These are phyloP conservation scores for Amphichorda felina DNA, from an alignment of 2,329 filamentous ascomycete species.

Conservation along the genomic window DNA sequence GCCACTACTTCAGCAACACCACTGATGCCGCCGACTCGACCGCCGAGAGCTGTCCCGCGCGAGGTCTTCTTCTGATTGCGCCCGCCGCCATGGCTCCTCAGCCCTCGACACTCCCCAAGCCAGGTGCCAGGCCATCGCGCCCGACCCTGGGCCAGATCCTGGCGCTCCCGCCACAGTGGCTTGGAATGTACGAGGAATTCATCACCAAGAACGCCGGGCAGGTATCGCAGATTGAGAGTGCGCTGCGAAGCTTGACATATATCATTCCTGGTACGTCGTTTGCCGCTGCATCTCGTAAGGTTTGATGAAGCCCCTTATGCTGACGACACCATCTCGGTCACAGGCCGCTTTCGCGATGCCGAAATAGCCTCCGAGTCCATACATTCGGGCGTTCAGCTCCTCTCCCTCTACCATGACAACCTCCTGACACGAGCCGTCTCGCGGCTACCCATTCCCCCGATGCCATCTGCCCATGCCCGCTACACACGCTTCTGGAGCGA, in stretches of 20 bases:
- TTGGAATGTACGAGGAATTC: constrained; percentile 72
- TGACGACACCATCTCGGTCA: too few species aligned
- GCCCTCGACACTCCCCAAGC: background rate
- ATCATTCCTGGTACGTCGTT: constrained; percentile 65
- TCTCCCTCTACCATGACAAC: constrained; percentile 86
- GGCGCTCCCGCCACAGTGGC: constrained; percentile 51
- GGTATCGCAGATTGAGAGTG: constrained; percentile 90
- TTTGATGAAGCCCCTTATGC: too few species aligned
- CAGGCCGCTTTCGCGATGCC: constrained; percentile 77
- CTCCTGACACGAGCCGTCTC: constrained; percentile 60
- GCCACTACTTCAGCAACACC: too few species aligned
- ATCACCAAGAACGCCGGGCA: constrained; percentile 91
- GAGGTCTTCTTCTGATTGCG: background rate
- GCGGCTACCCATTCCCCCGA: constrained; percentile 39
- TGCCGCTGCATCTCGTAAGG: background rate
- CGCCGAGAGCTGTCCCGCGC: too few species aligned
- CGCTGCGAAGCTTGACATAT: constrained; percentile 84
- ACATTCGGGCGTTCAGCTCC: constrained; percentile 77
- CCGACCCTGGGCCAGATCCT: constrained; percentile 26
- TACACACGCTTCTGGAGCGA: constrained; percentile 58
- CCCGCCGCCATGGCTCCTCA: too few species aligned
- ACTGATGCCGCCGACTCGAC: too few species aligned
- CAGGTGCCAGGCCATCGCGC: constrained; percentile 5
- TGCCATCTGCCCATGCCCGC: constrained; percentile 46
- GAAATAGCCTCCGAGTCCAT: constrained; percentile 91